A percentile compares a stretch with the other conserved stretches of the same genome.
phyloP scores from a whole-genome alignment of 1,139 yeast genomes.

The Kluyveromyces sp. region DNA sequence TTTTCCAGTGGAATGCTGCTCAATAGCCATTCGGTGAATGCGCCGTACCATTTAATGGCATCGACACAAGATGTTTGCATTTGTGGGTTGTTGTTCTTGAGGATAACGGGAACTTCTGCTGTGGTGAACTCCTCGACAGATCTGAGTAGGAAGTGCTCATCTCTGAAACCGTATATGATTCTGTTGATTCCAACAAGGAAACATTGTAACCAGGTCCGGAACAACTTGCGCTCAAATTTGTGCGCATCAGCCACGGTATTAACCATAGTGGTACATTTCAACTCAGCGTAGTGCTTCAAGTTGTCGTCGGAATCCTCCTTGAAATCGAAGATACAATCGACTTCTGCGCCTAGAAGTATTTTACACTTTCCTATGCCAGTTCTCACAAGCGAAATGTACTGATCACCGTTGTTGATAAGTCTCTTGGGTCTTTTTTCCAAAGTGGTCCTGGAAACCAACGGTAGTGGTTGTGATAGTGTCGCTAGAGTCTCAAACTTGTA shows the following conservation, averaged over 20 bases:
- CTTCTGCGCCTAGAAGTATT: constrained; percentile 78
- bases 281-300: constrained; percentile 71
- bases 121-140: constrained; percentile 70
- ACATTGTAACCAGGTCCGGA: constrained; percentile 88
- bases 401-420: constrained; percentile 63
- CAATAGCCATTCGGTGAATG: constrained; percentile 69
- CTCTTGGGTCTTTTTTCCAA: constrained; percentile 58
- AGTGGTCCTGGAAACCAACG: constrained; percentile 51
- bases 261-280: constrained; percentile 63
- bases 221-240: constrained; percentile 62
- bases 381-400: constrained; percentile 67
- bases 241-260: constrained; percentile 31
- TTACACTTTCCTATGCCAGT: constrained; percentile 75
- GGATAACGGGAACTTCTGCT: constrained; percentile 63
- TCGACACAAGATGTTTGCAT: constrained; percentile 59
- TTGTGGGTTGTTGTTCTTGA: constrained; percentile 37
- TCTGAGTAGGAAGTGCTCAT: constrained; percentile 53
- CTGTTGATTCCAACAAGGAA: constrained; percentile 76
- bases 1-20: constrained; percentile 47
- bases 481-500: constrained; percentile 80
- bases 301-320: constrained; percentile 48
- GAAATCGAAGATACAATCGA: constrained; percentile 83
- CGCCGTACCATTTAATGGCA: constrained; percentile 79
- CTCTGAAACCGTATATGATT: constrained; percentile 80
- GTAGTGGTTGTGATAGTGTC: constrained; percentile 73